A percentile compares a stretch with the other conserved stretches of the same genome.
Conservation (phyloP, 495 filamentous ascomycete genomes). For the Aspergillus sparsus region DNA sequence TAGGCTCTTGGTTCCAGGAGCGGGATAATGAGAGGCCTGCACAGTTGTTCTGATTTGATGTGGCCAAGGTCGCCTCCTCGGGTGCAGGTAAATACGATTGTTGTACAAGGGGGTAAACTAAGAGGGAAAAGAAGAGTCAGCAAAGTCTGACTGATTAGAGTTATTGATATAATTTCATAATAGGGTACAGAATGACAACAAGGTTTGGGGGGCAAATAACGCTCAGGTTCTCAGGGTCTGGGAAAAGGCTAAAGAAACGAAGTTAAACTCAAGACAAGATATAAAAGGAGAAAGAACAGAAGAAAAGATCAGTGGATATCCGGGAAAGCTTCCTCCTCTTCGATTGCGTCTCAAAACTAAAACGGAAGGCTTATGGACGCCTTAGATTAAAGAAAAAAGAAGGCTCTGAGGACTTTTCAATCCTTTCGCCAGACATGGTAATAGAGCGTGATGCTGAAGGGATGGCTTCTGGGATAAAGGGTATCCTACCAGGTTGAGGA, state of each 20-base stretch:
- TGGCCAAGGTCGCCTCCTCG: slow-evolving; percentile 31
- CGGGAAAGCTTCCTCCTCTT: too few relatives aligned
- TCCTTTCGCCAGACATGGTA: too few relatives aligned
- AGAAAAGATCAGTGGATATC: not conserved
- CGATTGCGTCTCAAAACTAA: too few relatives aligned
- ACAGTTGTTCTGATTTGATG: slow-evolving; percentile 29
- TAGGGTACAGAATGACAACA: slow-evolving; percentile 22
- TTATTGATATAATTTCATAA: slow-evolving; percentile 24
- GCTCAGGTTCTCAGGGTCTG: not conserved
- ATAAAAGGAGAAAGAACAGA: slow-evolving; percentile 3
- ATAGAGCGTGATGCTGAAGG: too few relatives aligned
- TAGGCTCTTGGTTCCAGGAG: slow-evolving; percentile 26
- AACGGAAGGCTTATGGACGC: slow-evolving; percentile 5
- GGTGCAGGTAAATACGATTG: slow-evolving; percentile 8
- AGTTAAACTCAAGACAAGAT: not conserved
- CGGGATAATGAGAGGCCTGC: slow-evolving; percentile 27
- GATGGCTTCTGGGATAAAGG: too few relatives aligned
- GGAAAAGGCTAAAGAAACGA: not conserved
- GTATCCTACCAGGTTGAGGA: too few relatives aligned
- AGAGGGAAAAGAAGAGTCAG: slow-evolving; percentile 34
- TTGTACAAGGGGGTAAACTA: slow-evolving; percentile 27
- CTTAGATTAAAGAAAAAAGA: too few relatives aligned
- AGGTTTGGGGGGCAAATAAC: not conserved
- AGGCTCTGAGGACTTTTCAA: not conserved
- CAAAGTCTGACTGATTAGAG: slow-evolving; percentile 32